Evolutionary conservation across 2,329 filamentous ascomycete species (phyloP).

Genomic region (Aureobasidium uvarum): DNA sequence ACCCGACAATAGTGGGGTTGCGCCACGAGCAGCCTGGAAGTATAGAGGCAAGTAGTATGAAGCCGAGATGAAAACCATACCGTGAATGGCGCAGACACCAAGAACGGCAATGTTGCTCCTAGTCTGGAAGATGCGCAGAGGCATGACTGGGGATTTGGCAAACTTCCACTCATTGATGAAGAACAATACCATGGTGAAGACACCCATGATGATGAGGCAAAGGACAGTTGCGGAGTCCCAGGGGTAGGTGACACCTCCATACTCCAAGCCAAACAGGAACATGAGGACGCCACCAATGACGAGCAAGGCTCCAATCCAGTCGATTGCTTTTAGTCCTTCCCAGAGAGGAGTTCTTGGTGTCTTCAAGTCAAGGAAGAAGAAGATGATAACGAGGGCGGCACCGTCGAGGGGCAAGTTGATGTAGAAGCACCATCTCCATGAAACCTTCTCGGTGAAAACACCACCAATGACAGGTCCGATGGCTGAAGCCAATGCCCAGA

Average conservation of each 20-base stretch:
- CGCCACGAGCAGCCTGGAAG: constrained; percentile 72
- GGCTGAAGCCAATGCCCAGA: constrained; percentile 64
- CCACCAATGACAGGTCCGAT: constrained; percentile 68
- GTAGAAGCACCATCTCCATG: constrained; percentile 49
- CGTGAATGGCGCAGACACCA: constrained; percentile 67
- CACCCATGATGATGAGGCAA: constrained; percentile 29
- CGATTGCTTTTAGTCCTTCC: constrained; percentile 62
- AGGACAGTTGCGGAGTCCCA: constrained; percentile 70
- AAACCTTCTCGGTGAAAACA: constrained; percentile 57
- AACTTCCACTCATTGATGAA: constrained; percentile 69
- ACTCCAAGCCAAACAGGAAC: constrained; percentile 81
- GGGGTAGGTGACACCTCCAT: constrained; percentile 72
- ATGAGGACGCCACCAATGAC: constrained; percentile 79
- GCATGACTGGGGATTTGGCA: constrained; percentile 76
- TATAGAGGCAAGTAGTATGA: constrained; percentile 83
- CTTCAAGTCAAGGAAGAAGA: constrained; percentile 65
- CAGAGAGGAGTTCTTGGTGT: constrained; percentile 63
- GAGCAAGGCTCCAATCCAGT: constrained; percentile 63
- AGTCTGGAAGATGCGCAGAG: constrained; percentile 65
- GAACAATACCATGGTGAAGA: constrained; percentile 54
- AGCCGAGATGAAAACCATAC: constrained; percentile 72
- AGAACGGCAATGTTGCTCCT: constrained; percentile 66
- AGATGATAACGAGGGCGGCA: constrained; percentile 56
- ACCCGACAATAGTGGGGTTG: constrained; percentile 67
- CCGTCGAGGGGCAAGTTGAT: constrained; percentile 60